phyloP scores from a whole-genome alignment of 352 stramenopile species.

The Pythium aquatile region DNA sequence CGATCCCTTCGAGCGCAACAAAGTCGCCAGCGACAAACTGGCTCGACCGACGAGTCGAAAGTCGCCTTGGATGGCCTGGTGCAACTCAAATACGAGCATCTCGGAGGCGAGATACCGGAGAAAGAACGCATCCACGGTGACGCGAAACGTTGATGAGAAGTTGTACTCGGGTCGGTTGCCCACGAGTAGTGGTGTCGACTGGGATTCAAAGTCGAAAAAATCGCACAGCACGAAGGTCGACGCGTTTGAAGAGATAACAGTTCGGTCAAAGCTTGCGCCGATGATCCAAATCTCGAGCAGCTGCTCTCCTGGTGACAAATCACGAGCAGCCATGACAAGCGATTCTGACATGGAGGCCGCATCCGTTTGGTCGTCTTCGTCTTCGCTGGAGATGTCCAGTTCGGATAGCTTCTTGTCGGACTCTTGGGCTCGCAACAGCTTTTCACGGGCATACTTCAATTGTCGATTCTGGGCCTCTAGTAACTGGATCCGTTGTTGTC shows the following conservation, averaged over 20 bases:
- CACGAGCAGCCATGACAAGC: slow-evolving; percentile 54
- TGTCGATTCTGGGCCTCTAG: slow-evolving; percentile 89
- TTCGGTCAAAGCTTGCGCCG: slow-evolving; percentile 67
- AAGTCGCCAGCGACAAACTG: slow-evolving; percentile 56
- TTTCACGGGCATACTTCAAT: slow-evolving; percentile 76
- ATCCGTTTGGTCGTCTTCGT: slow-evolving; percentile 34
- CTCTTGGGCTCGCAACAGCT: slow-evolving; percentile 29
- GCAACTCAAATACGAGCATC: slow-evolving; percentile 83
- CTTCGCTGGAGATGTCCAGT: slow-evolving; percentile 39
- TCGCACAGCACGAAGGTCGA: slow-evolving; percentile 92
- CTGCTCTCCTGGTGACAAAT: slow-evolving; percentile 84
- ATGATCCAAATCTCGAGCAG: slow-evolving; percentile 90
- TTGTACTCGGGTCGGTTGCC: slow-evolving; percentile 87
- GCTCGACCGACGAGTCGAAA: slow-evolving; percentile 84
- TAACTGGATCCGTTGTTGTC: slow-evolving; percentile 75
- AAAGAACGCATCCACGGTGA: slow-evolving; percentile 93
- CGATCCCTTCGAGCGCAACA: slow-evolving; percentile 75
- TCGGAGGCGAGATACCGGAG: slow-evolving; percentile 90
- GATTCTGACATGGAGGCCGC: slow-evolving; percentile 66
- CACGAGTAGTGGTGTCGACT: slow-evolving; percentile 86
- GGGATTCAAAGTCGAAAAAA: slow-evolving; percentile 95
- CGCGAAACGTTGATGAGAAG: slow-evolving; percentile 90
- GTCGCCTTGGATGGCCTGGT: slow-evolving; percentile 84
- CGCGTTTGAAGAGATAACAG: slow-evolving; percentile 55
- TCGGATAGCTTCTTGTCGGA: slow-evolving; percentile 27